Evolutionary conservation across 2,329 filamentous ascomycete genomes (phyloP), one percentile per base, ranked within the genome.

Genomic region (Penicillium olsonii): DNA sequence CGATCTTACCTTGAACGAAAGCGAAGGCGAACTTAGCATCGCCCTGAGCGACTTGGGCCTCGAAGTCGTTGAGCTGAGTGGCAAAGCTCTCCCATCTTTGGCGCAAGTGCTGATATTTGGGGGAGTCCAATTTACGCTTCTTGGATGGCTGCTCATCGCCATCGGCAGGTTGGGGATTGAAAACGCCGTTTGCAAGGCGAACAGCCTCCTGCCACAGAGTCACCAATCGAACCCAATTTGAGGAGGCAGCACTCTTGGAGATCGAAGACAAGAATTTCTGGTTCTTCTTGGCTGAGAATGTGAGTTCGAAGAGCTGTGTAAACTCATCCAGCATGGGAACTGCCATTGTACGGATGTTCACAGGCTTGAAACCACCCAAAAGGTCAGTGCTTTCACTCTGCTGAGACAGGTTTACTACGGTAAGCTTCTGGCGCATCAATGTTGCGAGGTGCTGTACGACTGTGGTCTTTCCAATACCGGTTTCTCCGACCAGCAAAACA

Each of bases 351-450:
- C 92, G 85, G 35, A 94, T 84, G 66, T 92, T 96, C 51, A 99
- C 87, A 0, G 94, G 94, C 68, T 99, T 99, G 76, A 95, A 97
- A 0, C 94, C 94, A 62, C 94, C 95, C 0, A 99, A 78, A 11
- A 99, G 76, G 73, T 99, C 94, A n/a, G 92, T 89, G 34, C 88
- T 92, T 71, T 99, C 95, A 64, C 92, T 97, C 68, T 99, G 95
- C 67, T 99, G 95, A 0, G 94, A 99, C 67, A 99, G 71, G 66
- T 99, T 99, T 65, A 99, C 91, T 2, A 92, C 90, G 0, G 91
- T 88, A 11, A 99, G 81, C 62, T 90, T 95, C 65, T 91, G 88
- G 1, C 92, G 90, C 22, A 96, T 79, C 3, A 87, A 82, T 50
- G 88, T 85, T 0, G 94, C 91, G 48, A 99, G 78, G 66, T 96